Conservation (phyloP, 306 rosid species). For the Myrica gale region DNA sequence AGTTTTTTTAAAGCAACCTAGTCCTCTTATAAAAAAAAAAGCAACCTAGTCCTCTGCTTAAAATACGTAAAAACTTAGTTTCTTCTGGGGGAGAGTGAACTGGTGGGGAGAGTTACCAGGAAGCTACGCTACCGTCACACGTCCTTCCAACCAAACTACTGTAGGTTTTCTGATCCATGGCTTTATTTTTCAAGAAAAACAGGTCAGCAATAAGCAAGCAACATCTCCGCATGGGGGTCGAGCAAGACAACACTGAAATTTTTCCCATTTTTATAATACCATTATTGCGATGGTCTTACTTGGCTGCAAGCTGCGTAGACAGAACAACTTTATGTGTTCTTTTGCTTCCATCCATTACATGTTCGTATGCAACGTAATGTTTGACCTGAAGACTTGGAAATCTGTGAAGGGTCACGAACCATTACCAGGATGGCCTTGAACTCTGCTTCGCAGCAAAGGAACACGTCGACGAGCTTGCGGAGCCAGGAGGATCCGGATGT, state of each 20-base stretch:
- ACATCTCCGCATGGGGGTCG: too few species aligned
- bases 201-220: too few species aligned
- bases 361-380: too few species aligned
- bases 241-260: too few species aligned
- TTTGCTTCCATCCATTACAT: too few species aligned
- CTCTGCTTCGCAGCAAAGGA: conserved; percentile 88
- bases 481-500: conserved; percentile 41
- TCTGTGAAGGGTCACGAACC: conserved; percentile 69
- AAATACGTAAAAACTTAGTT: neutral
- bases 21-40: too few species aligned
- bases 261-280: too few species aligned
- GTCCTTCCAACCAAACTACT: conserved; percentile 1
- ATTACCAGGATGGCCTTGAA: conserved; percentile 76
- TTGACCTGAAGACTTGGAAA: conserved; percentile 30
- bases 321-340: too few species aligned
- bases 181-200: too few species aligned
- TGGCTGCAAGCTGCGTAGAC: too few species aligned
- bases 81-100: conserved; percentile 1
- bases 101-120: conserved; percentile 12
- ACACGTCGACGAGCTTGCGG: conserved; percentile 65
- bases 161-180: too few species aligned
- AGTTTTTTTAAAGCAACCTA: neutral
- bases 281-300: too few species aligned
- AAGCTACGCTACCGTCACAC: conserved; percentile 21
- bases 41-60: neutral